Conservation (phyloP, 2,329 filamentous ascomycete species). For the Colletotrichum acutatum region DNA sequence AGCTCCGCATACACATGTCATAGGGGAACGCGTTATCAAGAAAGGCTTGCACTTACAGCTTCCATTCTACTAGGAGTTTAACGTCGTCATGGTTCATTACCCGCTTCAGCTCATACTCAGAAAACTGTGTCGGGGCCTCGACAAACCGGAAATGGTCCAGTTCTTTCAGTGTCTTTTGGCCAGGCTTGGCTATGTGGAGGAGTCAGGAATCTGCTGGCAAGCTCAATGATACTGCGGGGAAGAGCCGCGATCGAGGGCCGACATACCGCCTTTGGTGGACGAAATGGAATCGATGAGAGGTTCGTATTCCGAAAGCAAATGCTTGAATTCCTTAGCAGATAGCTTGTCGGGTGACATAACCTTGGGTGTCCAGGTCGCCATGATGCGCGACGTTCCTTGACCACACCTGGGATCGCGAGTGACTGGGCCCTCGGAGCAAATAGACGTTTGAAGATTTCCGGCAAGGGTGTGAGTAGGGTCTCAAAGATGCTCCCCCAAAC, state of each 20-base stretch:
- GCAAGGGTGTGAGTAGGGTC: background rate
- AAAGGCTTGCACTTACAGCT: slow-evolving; percentile 64
- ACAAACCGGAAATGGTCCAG: slow-evolving; percentile 71
- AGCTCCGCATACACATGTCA: background rate
- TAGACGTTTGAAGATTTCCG: background rate
- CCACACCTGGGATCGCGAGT: background rate
- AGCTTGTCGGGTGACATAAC: slow-evolving; percentile 38
- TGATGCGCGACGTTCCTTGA: background rate
- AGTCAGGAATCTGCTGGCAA: slow-evolving; percentile 21
- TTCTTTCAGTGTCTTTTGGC: slow-evolving; percentile 62
- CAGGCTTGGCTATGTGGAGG: slow-evolving; percentile 53
- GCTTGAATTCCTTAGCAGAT: slow-evolving; percentile 47
- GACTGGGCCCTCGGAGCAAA: background rate
- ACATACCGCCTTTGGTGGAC: slow-evolving; percentile 55
- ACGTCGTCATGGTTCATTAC: slow-evolving; percentile 68
- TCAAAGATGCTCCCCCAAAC: too few relatives aligned
- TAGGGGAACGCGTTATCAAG: background rate
- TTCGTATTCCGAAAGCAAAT: slow-evolving; percentile 51
- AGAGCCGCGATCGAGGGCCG: slow-evolving; percentile 2
- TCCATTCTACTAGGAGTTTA: slow-evolving; percentile 74
- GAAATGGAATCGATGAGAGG: slow-evolving; percentile 56
- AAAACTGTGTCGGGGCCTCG: slow-evolving; percentile 61
- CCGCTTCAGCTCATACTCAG: slow-evolving; percentile 44
- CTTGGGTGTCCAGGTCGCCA: slow-evolving; percentile 8
- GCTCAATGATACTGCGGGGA: slow-evolving; percentile 24